Evolutionary conservation across 208 protist species (phyloP).

Genomic region (Leishmania guyanensis): DNA sequence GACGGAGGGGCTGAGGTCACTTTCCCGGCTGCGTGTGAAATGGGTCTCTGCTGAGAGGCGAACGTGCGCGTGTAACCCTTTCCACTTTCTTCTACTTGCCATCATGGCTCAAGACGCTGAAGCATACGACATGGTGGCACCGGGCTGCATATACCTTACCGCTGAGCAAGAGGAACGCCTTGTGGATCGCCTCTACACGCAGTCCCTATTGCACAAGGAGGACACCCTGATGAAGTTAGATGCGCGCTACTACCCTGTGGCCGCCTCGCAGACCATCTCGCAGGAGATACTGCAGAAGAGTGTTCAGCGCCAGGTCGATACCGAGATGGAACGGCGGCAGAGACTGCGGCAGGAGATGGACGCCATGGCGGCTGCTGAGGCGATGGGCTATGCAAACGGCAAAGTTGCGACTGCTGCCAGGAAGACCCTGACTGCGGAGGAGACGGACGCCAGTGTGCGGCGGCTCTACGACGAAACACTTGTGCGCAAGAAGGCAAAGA

Average conservation of each 20-base stretch:
- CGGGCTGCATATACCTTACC: slow-evolving; percentile 24
- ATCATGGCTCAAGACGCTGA: not conserved
- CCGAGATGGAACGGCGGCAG: slow-evolving; percentile 65
- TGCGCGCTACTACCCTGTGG: slow-evolving; percentile 73
- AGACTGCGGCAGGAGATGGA: slow-evolving; percentile 50
- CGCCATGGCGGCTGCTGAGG: slow-evolving; percentile 13
- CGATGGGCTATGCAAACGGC: slow-evolving; percentile 4
- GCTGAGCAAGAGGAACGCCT: slow-evolving; percentile 57
- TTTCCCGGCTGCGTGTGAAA: not conserved
- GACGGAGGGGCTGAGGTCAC: not conserved
- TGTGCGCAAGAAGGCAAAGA: slow-evolving; percentile 51
- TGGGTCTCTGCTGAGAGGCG: not conserved
- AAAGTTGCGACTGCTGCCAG: not conserved
- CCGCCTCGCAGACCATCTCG: slow-evolving; percentile 40
- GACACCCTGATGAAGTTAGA: slow-evolving; percentile 61
- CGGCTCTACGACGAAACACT: slow-evolving; percentile 79
- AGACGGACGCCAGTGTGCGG: slow-evolving; percentile 53
- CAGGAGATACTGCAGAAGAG: slow-evolving; percentile 66
- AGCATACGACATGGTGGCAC: too few species aligned
- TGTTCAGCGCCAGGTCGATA: slow-evolving; percentile 76
- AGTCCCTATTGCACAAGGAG: slow-evolving; percentile 53
- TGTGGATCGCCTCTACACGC: slow-evolving; percentile 73
- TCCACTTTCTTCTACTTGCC: not conserved
- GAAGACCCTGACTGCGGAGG: slow-evolving; percentile 28
- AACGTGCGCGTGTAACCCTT: not conserved